These are phyloP conservation scores for Glycyrrhiza uralensis DNA, from an alignment of 306 rosid genomes.

Conservation along the genomic window DNA sequence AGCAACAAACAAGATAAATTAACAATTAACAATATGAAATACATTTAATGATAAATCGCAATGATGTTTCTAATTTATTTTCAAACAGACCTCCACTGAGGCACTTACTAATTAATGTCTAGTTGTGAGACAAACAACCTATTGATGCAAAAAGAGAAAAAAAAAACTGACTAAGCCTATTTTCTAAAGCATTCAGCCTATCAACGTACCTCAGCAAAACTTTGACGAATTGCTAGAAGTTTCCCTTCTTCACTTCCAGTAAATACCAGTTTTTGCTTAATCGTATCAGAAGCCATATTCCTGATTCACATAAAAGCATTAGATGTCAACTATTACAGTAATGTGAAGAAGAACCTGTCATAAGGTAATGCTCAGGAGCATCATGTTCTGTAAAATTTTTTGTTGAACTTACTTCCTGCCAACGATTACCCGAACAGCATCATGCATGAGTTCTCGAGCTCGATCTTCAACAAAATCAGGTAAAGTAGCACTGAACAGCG, in stretches of 20 bases:
- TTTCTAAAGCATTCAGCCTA: slow-evolving; percentile 4
- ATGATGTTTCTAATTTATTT: background rate
- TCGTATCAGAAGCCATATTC: slow-evolving; percentile 87
- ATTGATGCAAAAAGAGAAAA: background rate
- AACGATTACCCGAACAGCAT: slow-evolving; percentile 89
- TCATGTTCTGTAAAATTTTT: slow-evolving; percentile 7
- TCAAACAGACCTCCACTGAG: background rate
- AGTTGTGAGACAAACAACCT: slow-evolving; percentile 2
- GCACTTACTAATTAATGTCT: no score
- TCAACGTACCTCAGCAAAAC: slow-evolving; percentile 76
- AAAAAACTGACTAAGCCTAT: background rate
- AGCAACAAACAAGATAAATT: slow-evolving; percentile 3
- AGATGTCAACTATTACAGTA: slow-evolving; percentile 12
- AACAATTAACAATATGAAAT: background rate
- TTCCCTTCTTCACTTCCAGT: slow-evolving; percentile 97
- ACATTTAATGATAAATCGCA: background rate
- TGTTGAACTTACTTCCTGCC: slow-evolving; percentile 79
- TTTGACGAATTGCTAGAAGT: slow-evolving; percentile 83
- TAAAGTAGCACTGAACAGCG: slow-evolving; percentile 90
- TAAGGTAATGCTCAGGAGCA: background rate
- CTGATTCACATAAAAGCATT: slow-evolving; percentile 43
- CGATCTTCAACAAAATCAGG: slow-evolving; percentile 94
- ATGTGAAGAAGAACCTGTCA: background rate
- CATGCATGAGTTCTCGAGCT: slow-evolving; percentile 94
- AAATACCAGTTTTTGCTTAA: slow-evolving; percentile 77